A percentile compares a stretch with the other conserved stretches of the same genome.
Evolutionary conservation across 2,329 filamentous ascomycete genomes (phyloP).

Genomic region (Cryphonectria radicalis): DNA sequence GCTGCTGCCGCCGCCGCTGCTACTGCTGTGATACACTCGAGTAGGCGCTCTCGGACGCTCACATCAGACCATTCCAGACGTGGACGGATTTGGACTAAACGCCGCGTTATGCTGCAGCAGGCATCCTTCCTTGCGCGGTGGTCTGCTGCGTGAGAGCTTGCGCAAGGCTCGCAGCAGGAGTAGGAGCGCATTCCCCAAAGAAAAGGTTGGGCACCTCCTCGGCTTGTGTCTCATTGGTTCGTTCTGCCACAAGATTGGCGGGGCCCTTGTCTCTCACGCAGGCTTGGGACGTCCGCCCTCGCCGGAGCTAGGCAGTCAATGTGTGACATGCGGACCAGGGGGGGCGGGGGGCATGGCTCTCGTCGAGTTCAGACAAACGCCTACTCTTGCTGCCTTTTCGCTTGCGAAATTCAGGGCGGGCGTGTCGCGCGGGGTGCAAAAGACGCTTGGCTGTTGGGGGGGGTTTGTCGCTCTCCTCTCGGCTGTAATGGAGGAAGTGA

Average conservation of each 20-base stretch:
- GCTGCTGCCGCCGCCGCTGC: not conserved
- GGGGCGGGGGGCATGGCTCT: not conserved
- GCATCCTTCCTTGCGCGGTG: constrained; percentile 28
- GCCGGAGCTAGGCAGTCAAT: constrained; percentile 15
- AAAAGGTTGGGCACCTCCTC: constrained; percentile 14
- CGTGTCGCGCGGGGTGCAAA: constrained; percentile 20
- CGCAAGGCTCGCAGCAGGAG: constrained; percentile 27
- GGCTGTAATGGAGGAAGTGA: constrained; percentile 8
- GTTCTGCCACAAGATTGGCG: constrained; percentile 23
- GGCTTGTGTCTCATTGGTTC: constrained; percentile 27
- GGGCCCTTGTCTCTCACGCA: constrained; percentile 18
- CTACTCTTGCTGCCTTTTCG: not conserved
- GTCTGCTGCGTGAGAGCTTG: constrained; percentile 27
- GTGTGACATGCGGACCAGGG: constrained; percentile 25
- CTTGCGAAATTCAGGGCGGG: constrained; percentile 25
- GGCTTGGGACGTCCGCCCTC: constrained; percentile 23
- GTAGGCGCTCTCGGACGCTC: constrained; percentile 26
- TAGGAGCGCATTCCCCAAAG: constrained; percentile 14
- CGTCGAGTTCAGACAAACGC: constrained; percentile 19
- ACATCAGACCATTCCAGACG: constrained; percentile 29
- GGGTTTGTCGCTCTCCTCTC: constrained; percentile 14
- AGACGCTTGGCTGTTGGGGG: constrained; percentile 11
- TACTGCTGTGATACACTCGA: not conserved
- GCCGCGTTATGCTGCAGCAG: constrained; percentile 30
- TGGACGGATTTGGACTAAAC: constrained; percentile 26